phyloP scores from a whole-genome alignment of 176 grass and related monocot species.

The Puya raimondii region DNA sequence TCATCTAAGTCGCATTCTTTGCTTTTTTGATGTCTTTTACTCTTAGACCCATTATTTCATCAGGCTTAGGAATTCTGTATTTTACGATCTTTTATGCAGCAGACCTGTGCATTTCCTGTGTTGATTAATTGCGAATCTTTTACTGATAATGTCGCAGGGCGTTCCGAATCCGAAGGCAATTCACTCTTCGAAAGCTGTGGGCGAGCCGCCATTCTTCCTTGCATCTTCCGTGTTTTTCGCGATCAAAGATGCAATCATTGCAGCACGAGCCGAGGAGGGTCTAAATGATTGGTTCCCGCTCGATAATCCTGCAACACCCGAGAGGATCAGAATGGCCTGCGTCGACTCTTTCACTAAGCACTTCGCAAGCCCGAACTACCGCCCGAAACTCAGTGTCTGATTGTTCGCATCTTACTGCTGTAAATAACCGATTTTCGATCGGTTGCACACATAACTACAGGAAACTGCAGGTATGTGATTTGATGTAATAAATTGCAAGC shows the following conservation, averaged over 20 bases:
- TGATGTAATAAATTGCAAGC: too few species aligned
- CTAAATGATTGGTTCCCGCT: slow-evolving; percentile 68
- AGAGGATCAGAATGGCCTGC: slow-evolving; percentile 92
- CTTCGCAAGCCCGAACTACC: slow-evolving; percentile 49
- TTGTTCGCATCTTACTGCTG: neutral
- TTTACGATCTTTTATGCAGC: too few species aligned
- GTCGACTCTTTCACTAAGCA: slow-evolving; percentile 65
- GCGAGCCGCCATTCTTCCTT: slow-evolving; percentile 92
- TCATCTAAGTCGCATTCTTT: too few species aligned
- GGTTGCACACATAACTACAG: too few species aligned
- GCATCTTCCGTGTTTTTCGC: slow-evolving; percentile 67
- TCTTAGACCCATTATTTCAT: too few species aligned
- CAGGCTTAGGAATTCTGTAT: too few species aligned
- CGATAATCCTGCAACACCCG: slow-evolving; percentile 78
- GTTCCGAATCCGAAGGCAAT: slow-evolving; percentile 65
- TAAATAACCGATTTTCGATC: too few species aligned
- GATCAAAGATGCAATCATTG: slow-evolving; percentile 70
- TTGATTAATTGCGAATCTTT: neutral
- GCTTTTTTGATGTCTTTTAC: too few species aligned
- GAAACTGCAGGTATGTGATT: too few species aligned
- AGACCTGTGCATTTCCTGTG: neutral
- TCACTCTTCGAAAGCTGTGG: slow-evolving; percentile 90
- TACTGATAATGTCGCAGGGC: slow-evolving; percentile 26
- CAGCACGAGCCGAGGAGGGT: slow-evolving; percentile 64
- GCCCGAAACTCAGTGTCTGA: slow-evolving; percentile 78